Evolutionary conservation across 2,329 filamentous ascomycete genomes (phyloP), one percentile per base, ranked within the genome.

Genomic region (Sphaerulina populicola): DNA sequence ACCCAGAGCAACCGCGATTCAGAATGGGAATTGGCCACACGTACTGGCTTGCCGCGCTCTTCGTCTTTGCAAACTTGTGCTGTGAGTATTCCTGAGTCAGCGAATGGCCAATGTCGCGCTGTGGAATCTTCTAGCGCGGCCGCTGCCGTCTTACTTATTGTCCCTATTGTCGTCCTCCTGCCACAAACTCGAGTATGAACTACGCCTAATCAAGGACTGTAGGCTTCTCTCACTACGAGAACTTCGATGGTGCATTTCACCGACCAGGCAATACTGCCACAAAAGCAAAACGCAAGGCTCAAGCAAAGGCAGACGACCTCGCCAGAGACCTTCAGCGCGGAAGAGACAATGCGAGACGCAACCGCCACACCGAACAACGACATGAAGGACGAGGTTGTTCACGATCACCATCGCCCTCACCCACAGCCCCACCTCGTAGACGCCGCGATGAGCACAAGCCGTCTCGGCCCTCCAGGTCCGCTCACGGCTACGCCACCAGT

Each of bases 171-270:
- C 14, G 37, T 39, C 18, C 23, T 27, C 23, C 23, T 27, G 18
- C 37, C 8, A n/a, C 18, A n/a, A 23, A 15, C 5, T 35, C 31
- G 14, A 23, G 3, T 30, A 14, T 14, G 11, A 6, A 27, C 6
- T 27, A 5, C 36, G 35, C 9, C 44, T 47, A 35, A 47, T 27
- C 10, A 30, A 6, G 27, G n/a, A 5, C 33, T 27, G 12, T 30
- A 48, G 46, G 46, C 50, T 40, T 47, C 41, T 56, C 60, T 11
- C 61, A 65, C 53, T 64, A 62, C 52, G 38, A 59, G 23, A 40
- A 50, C 10, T 62, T 57, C 18, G 57, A 60, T 37, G 57, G 57
- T 29, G 48, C 47, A 29, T 58, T 57, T 12, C 57, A 59, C 51
- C 55, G 57, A 35, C 51, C 51, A 27, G 54, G 53, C 23, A 62